Conservation (phyloP, 441 rosid species). For the Raphanus hybrid region DNA sequence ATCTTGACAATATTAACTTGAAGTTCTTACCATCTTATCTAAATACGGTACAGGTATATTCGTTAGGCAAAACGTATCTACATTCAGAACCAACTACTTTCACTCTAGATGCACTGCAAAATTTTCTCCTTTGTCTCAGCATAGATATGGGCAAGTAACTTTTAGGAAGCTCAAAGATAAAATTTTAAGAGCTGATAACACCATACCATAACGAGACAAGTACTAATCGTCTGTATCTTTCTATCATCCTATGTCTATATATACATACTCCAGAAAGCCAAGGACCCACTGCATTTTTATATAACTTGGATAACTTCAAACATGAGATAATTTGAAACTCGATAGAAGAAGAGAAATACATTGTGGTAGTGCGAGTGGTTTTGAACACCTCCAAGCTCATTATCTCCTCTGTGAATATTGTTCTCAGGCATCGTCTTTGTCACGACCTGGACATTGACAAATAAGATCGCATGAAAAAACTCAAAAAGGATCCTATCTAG, state of each 20-base stretch:
- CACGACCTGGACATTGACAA: slow-evolving; percentile 55
- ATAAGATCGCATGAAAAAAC: background rate
- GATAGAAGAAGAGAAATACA: slow-evolving; percentile 52
- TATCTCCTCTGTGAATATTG: slow-evolving; percentile 84
- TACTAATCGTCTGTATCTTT: background rate
- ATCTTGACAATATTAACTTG: slow-evolving; percentile 8
- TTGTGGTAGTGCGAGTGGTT: slow-evolving; percentile 91
- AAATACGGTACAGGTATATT: background rate
- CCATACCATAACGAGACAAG: background rate
- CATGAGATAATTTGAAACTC: background rate
- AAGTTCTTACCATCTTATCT: background rate
- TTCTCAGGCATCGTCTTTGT: slow-evolving; percentile 94
- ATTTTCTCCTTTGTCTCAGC: background rate
- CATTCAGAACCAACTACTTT: background rate
- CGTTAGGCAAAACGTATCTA: background rate
- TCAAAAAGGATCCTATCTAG: slow-evolving; percentile 32
- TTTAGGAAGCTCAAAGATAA: slow-evolving; percentile 4
- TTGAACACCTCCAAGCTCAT: slow-evolving; percentile 85
- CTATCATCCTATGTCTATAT: background rate
- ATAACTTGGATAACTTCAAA: slow-evolving; percentile 13
- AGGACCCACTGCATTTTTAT: background rate
- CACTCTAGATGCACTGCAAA: slow-evolving; percentile 13
- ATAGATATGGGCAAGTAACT: slow-evolving; percentile 11
- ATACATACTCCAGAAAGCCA: slow-evolving; percentile 1
- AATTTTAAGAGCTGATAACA: slow-evolving; percentile 6